phyloP scores from a whole-genome alignment of 331 rosid genomes.

The Malus hybrid region DNA sequence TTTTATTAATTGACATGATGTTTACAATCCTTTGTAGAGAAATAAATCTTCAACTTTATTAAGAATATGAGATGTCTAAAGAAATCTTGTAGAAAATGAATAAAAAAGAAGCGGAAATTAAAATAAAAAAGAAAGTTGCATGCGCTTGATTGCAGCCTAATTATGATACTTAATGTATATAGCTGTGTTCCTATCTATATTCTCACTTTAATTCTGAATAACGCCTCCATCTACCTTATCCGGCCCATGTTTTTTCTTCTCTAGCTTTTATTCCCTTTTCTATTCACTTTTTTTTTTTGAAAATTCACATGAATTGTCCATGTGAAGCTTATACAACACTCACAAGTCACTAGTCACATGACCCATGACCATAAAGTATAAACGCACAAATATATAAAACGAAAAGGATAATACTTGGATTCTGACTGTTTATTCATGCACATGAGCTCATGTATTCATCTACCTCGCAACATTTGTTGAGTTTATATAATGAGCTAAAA shows the following conservation, averaged over 20 bases:
- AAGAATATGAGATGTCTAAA: background rate
- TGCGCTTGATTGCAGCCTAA: background rate
- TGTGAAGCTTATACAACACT: background rate
- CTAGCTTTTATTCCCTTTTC: background rate
- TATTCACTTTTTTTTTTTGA: background rate
- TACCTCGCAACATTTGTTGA: too few relatives aligned
- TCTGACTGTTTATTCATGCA: too few relatives aligned
- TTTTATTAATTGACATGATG: too few relatives aligned
- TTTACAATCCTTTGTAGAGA: too few relatives aligned
- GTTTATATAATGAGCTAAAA: background rate
- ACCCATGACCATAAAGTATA: background rate
- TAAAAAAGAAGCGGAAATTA: background rate
- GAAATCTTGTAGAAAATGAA: background rate
- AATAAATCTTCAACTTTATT: too few relatives aligned
- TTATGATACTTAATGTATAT: too few relatives aligned
- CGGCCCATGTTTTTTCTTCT: background rate
- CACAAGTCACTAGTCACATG: background rate
- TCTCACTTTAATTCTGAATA: background rate
- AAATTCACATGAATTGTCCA: background rate
- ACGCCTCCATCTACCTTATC: background rate
- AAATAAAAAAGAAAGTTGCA: background rate
- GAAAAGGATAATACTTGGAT: too few relatives aligned
- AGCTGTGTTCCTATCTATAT: too few relatives aligned
- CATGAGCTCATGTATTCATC: too few relatives aligned
- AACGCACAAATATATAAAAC: background rate